Percentiles rank a stretch among this genome's conserved stretches.
Conservation (phyloP, 1,139 yeast species). For the Suhomyces taliae region DNA sequence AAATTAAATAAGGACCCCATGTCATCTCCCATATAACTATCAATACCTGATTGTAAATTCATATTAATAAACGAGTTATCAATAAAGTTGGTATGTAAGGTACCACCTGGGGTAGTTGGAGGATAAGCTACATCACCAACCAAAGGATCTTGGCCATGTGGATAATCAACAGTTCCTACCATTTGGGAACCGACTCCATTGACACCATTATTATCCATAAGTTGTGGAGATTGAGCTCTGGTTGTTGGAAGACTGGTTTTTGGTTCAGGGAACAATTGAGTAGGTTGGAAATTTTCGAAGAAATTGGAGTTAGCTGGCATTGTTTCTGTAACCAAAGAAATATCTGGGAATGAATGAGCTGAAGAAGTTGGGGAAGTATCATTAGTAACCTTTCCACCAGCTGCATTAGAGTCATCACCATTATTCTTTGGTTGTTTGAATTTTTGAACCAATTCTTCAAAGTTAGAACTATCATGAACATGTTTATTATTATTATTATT, state of each 20-base stretch:
- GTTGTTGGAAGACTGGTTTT: constrained; percentile 38
- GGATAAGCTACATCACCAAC: constrained; percentile 5
- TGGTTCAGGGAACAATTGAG: constrained; percentile 48
- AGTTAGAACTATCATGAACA: constrained; percentile 15
- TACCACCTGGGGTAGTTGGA: constrained; percentile 35
- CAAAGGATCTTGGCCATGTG: constrained; percentile 6
- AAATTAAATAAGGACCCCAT: constrained; percentile 33
- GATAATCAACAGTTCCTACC: not conserved
- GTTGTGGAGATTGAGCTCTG: constrained; percentile 37
- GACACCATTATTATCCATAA: constrained; percentile 5
- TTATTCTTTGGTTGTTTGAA: constrained; percentile 20
- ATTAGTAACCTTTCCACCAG: constrained; percentile 14
- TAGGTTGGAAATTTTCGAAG: constrained; percentile 49
- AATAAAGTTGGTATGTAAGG: constrained; percentile 42
- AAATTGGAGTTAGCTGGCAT: constrained; percentile 42
- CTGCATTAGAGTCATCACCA: constrained; percentile 2
- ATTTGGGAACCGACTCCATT: constrained; percentile 8
- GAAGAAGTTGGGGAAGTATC: constrained; percentile 44
- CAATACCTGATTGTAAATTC: constrained; percentile 46
- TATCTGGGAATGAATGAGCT: constrained; percentile 44
- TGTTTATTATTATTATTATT: not conserved
- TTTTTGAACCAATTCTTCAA: constrained; percentile 37
- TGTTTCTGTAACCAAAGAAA: constrained; percentile 47
- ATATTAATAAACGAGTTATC: constrained; percentile 46
- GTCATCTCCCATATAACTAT: constrained; percentile 35